Evolutionary conservation across 768 basidiomycete species (phyloP), one percentile per base, ranked within the genome.

Genomic region (Pleurotus sapidus): DNA sequence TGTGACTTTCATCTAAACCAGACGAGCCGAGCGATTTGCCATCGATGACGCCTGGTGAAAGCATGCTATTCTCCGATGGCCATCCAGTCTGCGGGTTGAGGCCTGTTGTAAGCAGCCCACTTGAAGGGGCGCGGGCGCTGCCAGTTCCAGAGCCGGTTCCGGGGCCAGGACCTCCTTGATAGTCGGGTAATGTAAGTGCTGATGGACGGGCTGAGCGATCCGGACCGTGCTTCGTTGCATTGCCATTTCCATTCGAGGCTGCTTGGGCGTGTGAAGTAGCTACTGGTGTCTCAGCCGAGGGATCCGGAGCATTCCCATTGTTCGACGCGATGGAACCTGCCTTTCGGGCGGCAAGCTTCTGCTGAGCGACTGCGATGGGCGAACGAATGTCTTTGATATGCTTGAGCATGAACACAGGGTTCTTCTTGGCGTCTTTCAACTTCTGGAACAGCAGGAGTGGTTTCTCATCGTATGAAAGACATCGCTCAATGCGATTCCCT

Each of bases 321-420:
- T 77, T 68, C 50, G 77, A 73, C 61, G 76, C 76, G 62, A 80
- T 70, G 37, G 81, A 80, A 8, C 86, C 86, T 4, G 89, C 90
- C 72, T 91, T 92, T 45, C 94, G 86, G 7, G 89, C 83, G 2
- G 92, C 92, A 66, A 97, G 95, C 71, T 99, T 99, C 70, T 95
- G 92, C 65, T 95, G 91, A 3, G 97, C 97, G 42, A 98, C 94
- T 7, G 88, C 93, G 60, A 98, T 98, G 0, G 97, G 97, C 5
- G 95, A 97, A 46, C 93, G 89, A 59, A 99, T 98, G 67, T 99
- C 97, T 67, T 90, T 90, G 72, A 95, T 95, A 61, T 96, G 93
- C 61, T 95, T 92, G 55, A 96, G 83, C 97, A 99, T 99, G 73
- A 99, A 99, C 6, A 99, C 96, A 2, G 97, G 96, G 60, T 97